phyloP scores from a whole-genome alignment of 2,329 filamentous ascomycete species.

The Arachnomyces sp. region DNA sequence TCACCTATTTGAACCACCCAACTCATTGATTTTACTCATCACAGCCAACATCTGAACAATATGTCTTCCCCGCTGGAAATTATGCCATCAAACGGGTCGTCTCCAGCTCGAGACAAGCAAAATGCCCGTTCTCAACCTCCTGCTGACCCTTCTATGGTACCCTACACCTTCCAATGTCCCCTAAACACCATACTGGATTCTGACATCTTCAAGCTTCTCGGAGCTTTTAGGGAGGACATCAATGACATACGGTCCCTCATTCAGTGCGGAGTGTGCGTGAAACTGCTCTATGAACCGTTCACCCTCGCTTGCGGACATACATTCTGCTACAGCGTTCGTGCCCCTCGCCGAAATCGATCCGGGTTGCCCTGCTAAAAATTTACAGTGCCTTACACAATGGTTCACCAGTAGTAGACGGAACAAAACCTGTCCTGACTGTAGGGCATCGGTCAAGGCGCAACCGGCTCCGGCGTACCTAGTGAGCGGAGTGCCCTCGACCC shows the following conservation, averaged over 20 bases:
- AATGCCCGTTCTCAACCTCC: too few species aligned
- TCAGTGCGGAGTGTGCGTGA: conserved; percentile 62
- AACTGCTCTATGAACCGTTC: conserved; percentile 62
- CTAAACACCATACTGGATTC: conserved; percentile 13
- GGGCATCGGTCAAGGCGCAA: conserved; percentile 49
- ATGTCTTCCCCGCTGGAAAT: too few species aligned
- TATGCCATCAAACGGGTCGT: too few species aligned
- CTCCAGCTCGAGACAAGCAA: too few species aligned
- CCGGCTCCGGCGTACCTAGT: conserved; percentile 60
- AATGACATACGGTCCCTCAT: conserved; percentile 54
- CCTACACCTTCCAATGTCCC: conserved; percentile 4
- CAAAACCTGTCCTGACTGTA: conserved; percentile 64
- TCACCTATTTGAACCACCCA: too few species aligned
- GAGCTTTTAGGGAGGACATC: conserved; percentile 48
- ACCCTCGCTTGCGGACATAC: conserved; percentile 62
- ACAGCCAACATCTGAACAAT: too few species aligned
- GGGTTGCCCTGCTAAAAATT: conserved; percentile 16
- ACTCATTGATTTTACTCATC: too few species aligned
- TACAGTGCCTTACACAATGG: conserved; percentile 51
- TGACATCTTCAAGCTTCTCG: conserved; percentile 26
- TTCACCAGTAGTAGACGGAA: conserved; percentile 47
- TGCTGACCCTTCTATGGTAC: conserved; percentile 22
- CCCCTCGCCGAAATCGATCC: conserved; percentile 4
- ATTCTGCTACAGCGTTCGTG: conserved; percentile 59
- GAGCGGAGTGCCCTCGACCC: conserved; percentile 17